These are phyloP conservation scores for Jatropha multifida DNA, from an alignment of 441 rosid species.

Conservation along the genomic window DNA sequence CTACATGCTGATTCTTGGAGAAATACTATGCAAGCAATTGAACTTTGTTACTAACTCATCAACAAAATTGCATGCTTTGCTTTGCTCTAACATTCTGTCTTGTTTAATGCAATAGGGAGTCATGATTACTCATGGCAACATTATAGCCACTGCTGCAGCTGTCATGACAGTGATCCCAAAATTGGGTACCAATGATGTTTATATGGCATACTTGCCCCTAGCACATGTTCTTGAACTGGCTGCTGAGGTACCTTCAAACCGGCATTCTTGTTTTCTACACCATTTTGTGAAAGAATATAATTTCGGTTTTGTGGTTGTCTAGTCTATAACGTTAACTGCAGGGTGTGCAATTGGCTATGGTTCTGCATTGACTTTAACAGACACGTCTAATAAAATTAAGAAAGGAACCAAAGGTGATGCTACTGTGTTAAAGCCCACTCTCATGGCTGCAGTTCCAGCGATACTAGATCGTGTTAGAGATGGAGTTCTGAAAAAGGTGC, in stretches of 20 bases:
- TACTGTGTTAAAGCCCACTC: constrained; percentile 71
- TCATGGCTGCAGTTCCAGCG: constrained; percentile 92
- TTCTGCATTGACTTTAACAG: constrained; percentile 79
- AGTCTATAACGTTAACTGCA: constrained; percentile 63
- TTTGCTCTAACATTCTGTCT: constrained; percentile 27
- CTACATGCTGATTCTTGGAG: constrained; percentile 5
- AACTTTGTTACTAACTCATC: constrained; percentile 1
- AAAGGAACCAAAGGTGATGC: constrained; percentile 96
- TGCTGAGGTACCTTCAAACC: constrained; percentile 63
- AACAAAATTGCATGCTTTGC: not conserved
- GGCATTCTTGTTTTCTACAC: constrained; percentile 19
- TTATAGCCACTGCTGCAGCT: constrained; percentile 83
- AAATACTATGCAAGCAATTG: not conserved
- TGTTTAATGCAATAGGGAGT: constrained; percentile 63
- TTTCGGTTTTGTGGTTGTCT: constrained; percentile 35
- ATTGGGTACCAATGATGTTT: constrained; percentile 51
- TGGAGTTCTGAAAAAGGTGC: constrained; percentile 82
- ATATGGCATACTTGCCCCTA: constrained; percentile 85
- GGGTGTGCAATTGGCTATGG: constrained; percentile 92
- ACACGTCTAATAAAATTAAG: constrained; percentile 77
- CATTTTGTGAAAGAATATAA: constrained; percentile 6
- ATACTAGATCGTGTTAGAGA: constrained; percentile 85
- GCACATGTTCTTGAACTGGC: constrained; percentile 96
- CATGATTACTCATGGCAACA: constrained; percentile 88
- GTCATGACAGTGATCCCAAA: constrained; percentile 73